Conservation (phyloP, 805 yeast species). For the Cyberlindnera japonica region DNA sequence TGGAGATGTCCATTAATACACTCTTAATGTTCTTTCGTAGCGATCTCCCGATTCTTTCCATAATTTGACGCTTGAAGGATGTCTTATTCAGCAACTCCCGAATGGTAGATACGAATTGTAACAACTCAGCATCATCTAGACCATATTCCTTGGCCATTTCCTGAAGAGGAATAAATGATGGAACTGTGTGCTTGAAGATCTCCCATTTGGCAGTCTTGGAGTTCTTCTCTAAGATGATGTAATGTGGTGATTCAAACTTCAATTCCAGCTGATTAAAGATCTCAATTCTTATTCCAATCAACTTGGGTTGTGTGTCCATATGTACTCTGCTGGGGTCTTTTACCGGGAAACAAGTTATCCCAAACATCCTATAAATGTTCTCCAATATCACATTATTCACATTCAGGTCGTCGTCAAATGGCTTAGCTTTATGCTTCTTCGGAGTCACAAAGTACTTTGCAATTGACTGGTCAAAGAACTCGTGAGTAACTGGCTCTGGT, state of each 20-base stretch:
- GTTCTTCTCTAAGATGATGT: constrained; percentile 31
- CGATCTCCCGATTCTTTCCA: constrained; percentile 12
- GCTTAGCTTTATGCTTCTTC: background rate
- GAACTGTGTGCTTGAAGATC: constrained; percentile 36
- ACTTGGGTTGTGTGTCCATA: constrained; percentile 15
- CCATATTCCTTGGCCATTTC: constrained; percentile 18
- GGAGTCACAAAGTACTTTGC: constrained; percentile 18
- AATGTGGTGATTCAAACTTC: constrained; percentile 34
- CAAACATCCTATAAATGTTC: constrained; percentile 36
- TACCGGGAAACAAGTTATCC: constrained; percentile 38
- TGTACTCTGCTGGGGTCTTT: constrained; percentile 32
- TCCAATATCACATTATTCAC: constrained; percentile 28
- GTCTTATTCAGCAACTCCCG: constrained; percentile 18
- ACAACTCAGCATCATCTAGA: constrained; percentile 14
- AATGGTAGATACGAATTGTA: constrained; percentile 14
- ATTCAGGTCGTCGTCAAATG: constrained; percentile 4
- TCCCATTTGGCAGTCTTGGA: constrained; percentile 30
- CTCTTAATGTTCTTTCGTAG: constrained; percentile 9
- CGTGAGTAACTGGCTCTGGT: constrained; percentile 26
- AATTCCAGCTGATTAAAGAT: constrained; percentile 28
- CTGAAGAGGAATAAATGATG: constrained; percentile 23
- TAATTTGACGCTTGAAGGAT: constrained; percentile 21
- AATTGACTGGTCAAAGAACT: constrained; percentile 26
- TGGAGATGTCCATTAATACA: constrained; percentile 22
- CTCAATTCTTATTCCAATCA: constrained; percentile 39